Conservation (phyloP, 352 stramenopile genomes). For the Globisporangium rhizosaccharum region DNA sequence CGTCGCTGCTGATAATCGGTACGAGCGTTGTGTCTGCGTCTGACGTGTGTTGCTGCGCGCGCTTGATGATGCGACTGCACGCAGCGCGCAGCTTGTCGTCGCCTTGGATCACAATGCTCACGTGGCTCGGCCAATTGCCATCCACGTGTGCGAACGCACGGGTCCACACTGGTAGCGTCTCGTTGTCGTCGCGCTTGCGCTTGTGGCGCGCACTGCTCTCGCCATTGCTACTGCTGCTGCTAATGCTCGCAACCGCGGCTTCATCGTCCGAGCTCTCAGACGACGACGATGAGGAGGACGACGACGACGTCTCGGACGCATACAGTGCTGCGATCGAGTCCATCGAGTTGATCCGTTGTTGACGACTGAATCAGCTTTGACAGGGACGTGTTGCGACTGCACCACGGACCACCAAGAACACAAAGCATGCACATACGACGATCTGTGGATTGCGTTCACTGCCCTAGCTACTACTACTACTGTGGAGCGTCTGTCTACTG, state of each 20-base stretch:
- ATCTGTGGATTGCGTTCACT: too few relatives aligned
- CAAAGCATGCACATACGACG: neutral
- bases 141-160: constrained; percentile 69
- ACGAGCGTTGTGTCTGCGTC: constrained; percentile 21
- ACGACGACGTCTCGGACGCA: neutral
- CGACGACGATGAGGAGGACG: neutral
- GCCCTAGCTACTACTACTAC: neutral
- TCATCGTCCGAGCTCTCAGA: constrained; percentile 16
- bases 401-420: neutral
- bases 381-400: too few relatives aligned
- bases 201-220: constrained; percentile 21
- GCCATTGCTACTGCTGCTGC: constrained; percentile 16
- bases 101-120: constrained; percentile 40
- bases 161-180: constrained; percentile 31
- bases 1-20: constrained; percentile 12
- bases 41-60: constrained; percentile 17
- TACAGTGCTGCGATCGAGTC: constrained; percentile 16
- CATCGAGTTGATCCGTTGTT: constrained; percentile 1
- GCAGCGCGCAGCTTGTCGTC: constrained; percentile 18
- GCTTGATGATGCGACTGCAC: constrained; percentile 18
- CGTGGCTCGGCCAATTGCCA: constrained; percentile 79
- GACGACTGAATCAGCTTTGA: too few relatives aligned
- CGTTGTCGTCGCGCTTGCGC: constrained; percentile 26
- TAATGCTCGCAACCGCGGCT: constrained; percentile 3
- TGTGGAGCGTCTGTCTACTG: constrained; percentile 16